Percentiles rank a stretch among this genome's conserved stretches.
Conservation (phyloP, 306 rosid genomes). For the Cucurbita ficifolia region DNA sequence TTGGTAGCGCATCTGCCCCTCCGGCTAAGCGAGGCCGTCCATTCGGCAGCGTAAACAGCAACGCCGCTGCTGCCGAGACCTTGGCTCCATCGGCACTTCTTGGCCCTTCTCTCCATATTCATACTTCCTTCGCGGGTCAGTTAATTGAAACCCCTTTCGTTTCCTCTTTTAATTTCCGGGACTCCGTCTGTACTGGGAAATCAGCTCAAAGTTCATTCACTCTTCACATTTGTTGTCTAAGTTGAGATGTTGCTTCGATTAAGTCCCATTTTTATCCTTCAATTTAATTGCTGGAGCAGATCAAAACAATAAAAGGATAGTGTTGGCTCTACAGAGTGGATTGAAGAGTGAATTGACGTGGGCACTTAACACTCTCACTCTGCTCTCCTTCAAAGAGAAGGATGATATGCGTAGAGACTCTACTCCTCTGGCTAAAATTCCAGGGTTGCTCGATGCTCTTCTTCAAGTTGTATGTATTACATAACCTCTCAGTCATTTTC, state of each 20-base stretch:
- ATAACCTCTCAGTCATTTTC: neutral
- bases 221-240: neutral
- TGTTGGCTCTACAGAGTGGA: constrained; percentile 91
- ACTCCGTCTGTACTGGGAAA: neutral
- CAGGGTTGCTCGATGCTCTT: constrained; percentile 91
- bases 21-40: constrained; percentile 93
- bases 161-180: neutral
- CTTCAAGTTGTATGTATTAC: constrained; percentile 74
- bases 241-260: neutral
- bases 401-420: constrained; percentile 84
- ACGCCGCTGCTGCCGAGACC: constrained; percentile 40
- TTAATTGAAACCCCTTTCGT: neutral
- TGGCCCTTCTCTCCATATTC: constrained; percentile 92
- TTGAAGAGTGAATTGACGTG: constrained; percentile 89
- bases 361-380: constrained; percentile 83
- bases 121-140: constrained; percentile 79
- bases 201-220: neutral
- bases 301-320: constrained; percentile 88
- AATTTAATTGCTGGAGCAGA: constrained; percentile 25
- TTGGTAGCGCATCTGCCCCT: constrained; percentile 54
- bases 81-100: constrained; percentile 74
- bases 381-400: constrained; percentile 87
- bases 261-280: neutral
- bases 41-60: constrained; percentile 57
- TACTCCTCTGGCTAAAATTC: constrained; percentile 70